Evolutionary conservation across 352 stramenopile species (phyloP), one percentile per base, ranked within the genome.

Genomic region (Phytophthora multivora): DNA sequence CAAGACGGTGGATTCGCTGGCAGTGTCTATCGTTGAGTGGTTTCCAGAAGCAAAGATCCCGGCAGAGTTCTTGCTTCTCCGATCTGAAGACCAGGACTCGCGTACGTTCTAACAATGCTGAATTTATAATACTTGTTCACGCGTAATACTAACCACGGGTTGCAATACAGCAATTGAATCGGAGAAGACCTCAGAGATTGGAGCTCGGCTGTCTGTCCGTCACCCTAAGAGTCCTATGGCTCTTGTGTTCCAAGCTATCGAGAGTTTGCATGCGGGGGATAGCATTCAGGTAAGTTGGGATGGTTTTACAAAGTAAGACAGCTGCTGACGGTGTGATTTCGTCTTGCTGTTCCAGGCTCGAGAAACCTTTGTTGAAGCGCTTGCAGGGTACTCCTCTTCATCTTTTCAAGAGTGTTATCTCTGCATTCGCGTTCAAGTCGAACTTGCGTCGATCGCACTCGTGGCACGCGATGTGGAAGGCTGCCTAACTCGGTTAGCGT

Each of bases 21-120:
- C 76, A 1, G 10, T 62, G 3, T 78, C 69, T 6, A 57, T 94
- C 16, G 48, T 93, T 11, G 25, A 73, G 9, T 90, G 78, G 79
- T 88, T 86, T 51, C 78, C 82, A 10, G 66, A 56, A 5, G 65
- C 81, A 0, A 91, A 89, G 43, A 74, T 83, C 15, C 69, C 87
- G 3, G 61, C 57, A 1, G 87, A 96, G 63, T 91, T 80, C 19
- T 50, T 93, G 36, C 58, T 96, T 28, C 59, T 93, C 39, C 85
- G 87, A 46, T 83, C 71, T 1, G 87, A 96, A 56, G 87, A 96
- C 50, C 33, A 68, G 16, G 81, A 91, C 46, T 84, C 70, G 6
- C 79, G 87, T 96, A 73, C 57, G 79, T 79, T 43, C 23, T 54
- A n/a, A 11, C 30, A n/a, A 28, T 39, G 11, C 36, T 43, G 2